These are phyloP conservation scores for Gelatoporia subvermispora DNA, from an alignment of 768 basidiomycete genomes.

Conservation along the genomic window DNA sequence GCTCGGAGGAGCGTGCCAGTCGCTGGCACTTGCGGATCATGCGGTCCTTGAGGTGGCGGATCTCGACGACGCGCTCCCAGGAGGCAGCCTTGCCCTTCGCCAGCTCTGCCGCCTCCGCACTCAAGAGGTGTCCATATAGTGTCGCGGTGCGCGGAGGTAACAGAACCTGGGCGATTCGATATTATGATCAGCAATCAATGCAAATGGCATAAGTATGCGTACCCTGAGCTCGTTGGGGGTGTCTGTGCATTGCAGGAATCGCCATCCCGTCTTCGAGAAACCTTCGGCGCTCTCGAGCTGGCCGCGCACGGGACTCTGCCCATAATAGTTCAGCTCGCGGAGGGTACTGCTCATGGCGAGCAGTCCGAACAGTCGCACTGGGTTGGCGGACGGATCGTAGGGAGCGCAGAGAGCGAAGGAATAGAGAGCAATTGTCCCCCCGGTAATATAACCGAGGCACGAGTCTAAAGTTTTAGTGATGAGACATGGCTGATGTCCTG, in stretches of 20 bases:
- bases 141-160: conserved; percentile 62
- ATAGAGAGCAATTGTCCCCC: conserved; percentile 6
- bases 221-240: conserved; percentile 75
- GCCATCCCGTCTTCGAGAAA: conserved; percentile 50
- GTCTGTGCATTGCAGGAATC: conserved; percentile 73
- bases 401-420: conserved; percentile 3
- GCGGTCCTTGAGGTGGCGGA: conserved; percentile 74
- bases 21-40: conserved; percentile 79
- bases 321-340: conserved; percentile 45
- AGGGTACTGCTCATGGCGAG: conserved; percentile 8
- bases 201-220: no score
- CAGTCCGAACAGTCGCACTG: conserved; percentile 1
- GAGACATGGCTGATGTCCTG: background rate
- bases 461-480: conserved; percentile 7
- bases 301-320: conserved; percentile 64
- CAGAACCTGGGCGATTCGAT: conserved; percentile 50
- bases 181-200: no score
- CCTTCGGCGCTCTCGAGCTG: conserved; percentile 67
- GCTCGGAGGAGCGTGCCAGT: conserved; percentile 43
- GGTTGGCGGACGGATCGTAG: background rate
- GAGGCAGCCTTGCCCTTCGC: conserved; percentile 49
- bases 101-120: conserved; percentile 57
- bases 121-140: conserved; percentile 62
- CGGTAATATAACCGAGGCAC: conserved; percentile 18
- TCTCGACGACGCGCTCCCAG: conserved; percentile 69